These are phyloP conservation scores for Gnomoniopsis smithogilvyi DNA, from an alignment of 2,329 filamentous ascomycete species.

Conservation along the genomic window DNA sequence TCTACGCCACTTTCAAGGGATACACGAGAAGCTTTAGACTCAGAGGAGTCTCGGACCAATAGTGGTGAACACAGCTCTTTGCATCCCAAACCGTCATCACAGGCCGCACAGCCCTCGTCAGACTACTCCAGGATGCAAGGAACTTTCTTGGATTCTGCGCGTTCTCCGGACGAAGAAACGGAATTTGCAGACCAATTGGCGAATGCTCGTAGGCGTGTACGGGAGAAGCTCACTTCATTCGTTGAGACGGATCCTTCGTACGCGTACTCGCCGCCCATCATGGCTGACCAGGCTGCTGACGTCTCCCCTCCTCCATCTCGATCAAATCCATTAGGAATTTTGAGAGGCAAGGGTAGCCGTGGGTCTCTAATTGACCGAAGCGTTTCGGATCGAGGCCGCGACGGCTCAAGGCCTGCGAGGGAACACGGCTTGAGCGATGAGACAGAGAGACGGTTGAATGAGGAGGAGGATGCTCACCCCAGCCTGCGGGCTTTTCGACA, in stretches of 20 bases:
- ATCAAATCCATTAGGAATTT: slow-evolving; percentile 59
- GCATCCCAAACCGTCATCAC: slow-evolving; percentile 9
- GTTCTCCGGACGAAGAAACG: slow-evolving; percentile 48
- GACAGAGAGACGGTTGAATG: slow-evolving; percentile 22
- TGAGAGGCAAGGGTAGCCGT: slow-evolving; percentile 62
- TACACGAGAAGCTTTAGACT: slow-evolving; percentile 3
- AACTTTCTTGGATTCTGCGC: slow-evolving; percentile 5
- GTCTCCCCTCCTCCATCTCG: slow-evolving; percentile 30
- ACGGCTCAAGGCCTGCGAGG: slow-evolving; percentile 54
- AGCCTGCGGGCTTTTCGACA: slow-evolving; percentile 56
- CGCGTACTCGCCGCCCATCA: slow-evolving; percentile 27
- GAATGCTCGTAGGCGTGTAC: slow-evolving; percentile 65
- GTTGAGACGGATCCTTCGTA: slow-evolving; percentile 58
- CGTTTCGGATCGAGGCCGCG: slow-evolving; percentile 34
- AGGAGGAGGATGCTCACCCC: slow-evolving; percentile 41
- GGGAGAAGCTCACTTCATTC: slow-evolving; percentile 69
- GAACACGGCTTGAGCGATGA: slow-evolving; percentile 52
- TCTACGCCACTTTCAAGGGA: neutral
- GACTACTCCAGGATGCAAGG: neutral
- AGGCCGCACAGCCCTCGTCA: neutral
- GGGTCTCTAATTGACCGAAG: slow-evolving; percentile 35
- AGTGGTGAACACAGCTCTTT: slow-evolving; percentile 17
- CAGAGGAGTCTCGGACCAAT: neutral
- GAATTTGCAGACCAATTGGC: slow-evolving; percentile 74
- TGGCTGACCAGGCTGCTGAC: slow-evolving; percentile 32